Base-by-base conservation (phyloP, 257 asterid genomes). In the Nicotiana otophora region DNA sequence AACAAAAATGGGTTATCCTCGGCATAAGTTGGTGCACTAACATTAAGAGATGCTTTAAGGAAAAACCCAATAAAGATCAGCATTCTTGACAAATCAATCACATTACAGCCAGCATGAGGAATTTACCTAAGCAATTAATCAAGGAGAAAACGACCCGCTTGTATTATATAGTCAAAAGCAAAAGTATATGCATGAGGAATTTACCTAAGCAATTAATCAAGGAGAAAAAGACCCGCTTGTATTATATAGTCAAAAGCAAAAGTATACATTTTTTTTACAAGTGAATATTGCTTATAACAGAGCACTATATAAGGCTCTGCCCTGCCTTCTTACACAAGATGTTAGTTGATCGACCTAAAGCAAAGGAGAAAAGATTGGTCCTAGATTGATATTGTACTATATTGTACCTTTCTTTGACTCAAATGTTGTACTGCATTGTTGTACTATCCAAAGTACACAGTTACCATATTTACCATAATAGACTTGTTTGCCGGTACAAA, bases 361-460 rank as follows among this genome's bases (percentile, higher is more conserved):
- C 16, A 74, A 4, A 48, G 9, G 62, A 9, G 42, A 74, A 74
- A 74, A 0, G 80, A 48, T 10, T 10, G 34, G 68, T 62, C 67
- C 34, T 9, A 23, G 17, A 62, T 51, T 75, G 28, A 28, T 48
- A 14, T 26, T 9, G 46, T 75, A 75, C 80, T 75, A 75, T 23
- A 15, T 28, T 75, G 80, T 75, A 75, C 64, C 58, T 75, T 16
- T 16, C 46, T 36, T 75, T 75, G 0, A 15, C 53, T 51, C 80
- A 51, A 51, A 75, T 48, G 28, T 1, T 26, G 80, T 75, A 75
- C 80, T 51, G 17, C 28, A 42, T 26, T 15, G 0, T 28, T 16
- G 80, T 75, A 75, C 80, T 48, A 63, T 5, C 83, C 28, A 63
- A 63, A 62, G 83, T 57, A 62, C 83, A 80, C 11, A 39, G 26